Base-by-base conservation (phyloP, 1,284 basidiomycete genomes). In the Cerrena zonata region DNA sequence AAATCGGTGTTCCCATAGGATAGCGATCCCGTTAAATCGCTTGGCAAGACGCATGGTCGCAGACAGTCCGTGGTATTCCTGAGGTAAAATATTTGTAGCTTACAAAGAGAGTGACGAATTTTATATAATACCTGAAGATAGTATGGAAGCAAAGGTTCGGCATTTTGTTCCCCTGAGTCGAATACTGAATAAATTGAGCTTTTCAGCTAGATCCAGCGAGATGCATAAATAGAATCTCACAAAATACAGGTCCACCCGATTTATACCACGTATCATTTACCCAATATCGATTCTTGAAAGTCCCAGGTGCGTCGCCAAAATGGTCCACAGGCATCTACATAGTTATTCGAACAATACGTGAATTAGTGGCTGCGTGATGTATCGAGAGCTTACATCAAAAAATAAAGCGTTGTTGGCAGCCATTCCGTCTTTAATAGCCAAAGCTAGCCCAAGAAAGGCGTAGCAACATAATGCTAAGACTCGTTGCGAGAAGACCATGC, bases 1-100 rank as follows among this genome's bases (percentile, higher is more conserved):
- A 56, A 70, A 79, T 3, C 78, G 69, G 60, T 79, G 78, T 53
- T 84, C 81, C 69, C 81, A 77, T 2, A 82, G 63, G 47, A 84
- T 72, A 2, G 73, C 75, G 3, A 76, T 48, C 1, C 76, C 76
- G 10, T 67, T 67, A 58, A 74, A 76, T 40, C 72, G 63, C 55
- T 75, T 72, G 3, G 76, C 74, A 11, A 76, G 61, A 12, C 67
- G 71, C 73, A 78, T 78, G 0, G 70, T 69, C 0, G 74, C 73
- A 2, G 75, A 77, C 5, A 76, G 60, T 4, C 76, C 76, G 57
- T 77, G 74, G 49, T 70, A 75, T 58, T 78, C 75, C 72, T 78
- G 34, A 3, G n/a, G n/a, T n/a, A n/a, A n/a, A n/a, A n/a, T n/a
- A n/a, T n/a, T n/a, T n/a, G n/a, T n/a, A n/a, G n/a, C n/a, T n/a